Base-by-base conservation (phyloP, 2,329 filamentous ascomycete genomes). In the Talaromyces pinophilus region DNA sequence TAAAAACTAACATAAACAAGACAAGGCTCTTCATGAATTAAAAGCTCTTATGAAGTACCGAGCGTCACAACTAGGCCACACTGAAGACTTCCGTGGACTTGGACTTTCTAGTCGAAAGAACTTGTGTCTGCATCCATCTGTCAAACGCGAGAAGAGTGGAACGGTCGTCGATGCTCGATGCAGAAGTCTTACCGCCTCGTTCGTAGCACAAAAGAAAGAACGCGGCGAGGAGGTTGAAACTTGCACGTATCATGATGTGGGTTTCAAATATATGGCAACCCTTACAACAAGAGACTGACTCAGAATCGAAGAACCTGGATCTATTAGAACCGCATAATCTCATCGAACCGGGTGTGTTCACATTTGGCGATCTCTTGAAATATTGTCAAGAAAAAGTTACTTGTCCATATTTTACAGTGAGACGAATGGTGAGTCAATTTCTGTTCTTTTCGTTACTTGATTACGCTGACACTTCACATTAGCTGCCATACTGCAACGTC, bases 401-500 rank as follows among this genome's bases (percentile, higher is more conserved):
- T 97, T 99, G 95, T 72, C 95, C 95, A 0, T 99, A 99, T 77
- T 99, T 99, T 73, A 97, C 94, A 15, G 92, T 92, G 15, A 86
- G 95, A 67, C 88, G 95, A 70, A 99, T 99, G 95, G 91, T 92
- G 79, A 42, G 57, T 40, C 44, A 44, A 7, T 42, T 42, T 6
- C 40, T 42, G 0, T n/a, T 17, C 17, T 42, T 17, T 2, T n/a
- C 40, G 10, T 8, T 2, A 6, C 15, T 8, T 42, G 2, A 42
- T n/a, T 22, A 10, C 44, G 44, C 46, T 63, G 28, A 57, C 57
- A 67, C 54, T 73, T 77, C n/a, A 38, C 35, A 54, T 15, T 70
- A 93, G 90, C 98, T 99, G 94, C 90, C 95, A 73, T 98, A 93
- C 76, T 99, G 95, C 85, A 98, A 99, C 77, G 93, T 99, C 75